Base-by-base conservation (phyloP, 73 alveolate genomes). In the Stentor roeselii region DNA sequence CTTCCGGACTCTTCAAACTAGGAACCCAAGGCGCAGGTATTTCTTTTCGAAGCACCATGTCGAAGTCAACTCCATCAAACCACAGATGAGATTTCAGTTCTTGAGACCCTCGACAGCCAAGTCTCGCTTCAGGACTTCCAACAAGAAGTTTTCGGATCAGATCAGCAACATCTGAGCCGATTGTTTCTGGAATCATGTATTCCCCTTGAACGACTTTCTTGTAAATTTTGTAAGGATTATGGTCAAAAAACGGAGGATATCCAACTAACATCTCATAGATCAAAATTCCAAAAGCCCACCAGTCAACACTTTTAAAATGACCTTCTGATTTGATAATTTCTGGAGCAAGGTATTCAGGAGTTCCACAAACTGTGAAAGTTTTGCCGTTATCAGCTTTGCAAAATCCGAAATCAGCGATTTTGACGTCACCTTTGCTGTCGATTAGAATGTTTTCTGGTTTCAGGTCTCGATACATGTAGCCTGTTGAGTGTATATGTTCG, bases 371-470 rank as follows among this genome's bases (percentile, higher is more conserved):
- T 3, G 87, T 86, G 2, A 78, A 75, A n/a, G 59, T 32, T n/a
- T 41, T 75, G 21, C 34, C 50, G 3, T 27, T 14, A 39, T 74
- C 42, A 34, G 42, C 60, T 27, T 74, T 75, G 3, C 80, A 76
- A 83, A 94, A 92, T n/a, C 98, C 98, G 67, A 94, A 90, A 80
- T 94, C 98, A 1, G 97, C 91, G 3, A 94, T 82, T 50, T 87
- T 94, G 1, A 94, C 87, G 83, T 94, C 92, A 0, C 98, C 98
- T 40, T 94, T 95, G 59, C 86, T 90, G 37, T 93, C 95, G 42
- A 94, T 89, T 61, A 94, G 86, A 15, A 94, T 83, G 76, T 94
- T 94, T 86, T 94, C 98, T 21, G 98, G 98, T 87, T 94, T 94
- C 39, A 94, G 75, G 78, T 94, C 98, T 85, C 98, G 89, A 75